Evolutionary conservation across 345 rosid species (phyloP), one percentile per base, ranked within the genome.

Genomic region (Heritiera fomes): DNA sequence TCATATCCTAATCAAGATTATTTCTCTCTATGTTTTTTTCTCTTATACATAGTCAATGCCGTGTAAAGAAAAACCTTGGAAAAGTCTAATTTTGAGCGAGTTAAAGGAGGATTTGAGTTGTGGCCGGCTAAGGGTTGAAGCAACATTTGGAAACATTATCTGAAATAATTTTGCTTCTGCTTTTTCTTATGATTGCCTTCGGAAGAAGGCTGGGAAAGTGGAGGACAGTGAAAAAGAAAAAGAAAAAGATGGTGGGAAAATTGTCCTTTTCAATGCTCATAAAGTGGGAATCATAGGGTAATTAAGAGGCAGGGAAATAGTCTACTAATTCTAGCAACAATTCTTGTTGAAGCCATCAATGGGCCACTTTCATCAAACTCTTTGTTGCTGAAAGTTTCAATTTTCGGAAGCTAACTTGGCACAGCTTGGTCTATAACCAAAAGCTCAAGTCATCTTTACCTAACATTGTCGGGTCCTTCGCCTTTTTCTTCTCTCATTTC

Each of bases 211-310:
- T 28, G 28, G 1, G 14, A 61, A 61, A 45, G 65, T 61, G 65
- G 13, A 61, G 5, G 34, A 59, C 34, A 59, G 14, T 59, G 6
- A 59, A 59, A 0, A 59, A 59, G 30, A 59, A 9, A 5, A 2
- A 17, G 17, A 18, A 8, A 0, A 68, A 43, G 20, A 43, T 69
- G n/a, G 41, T 34, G n/a, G 45, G 34, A 67, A 67, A n/a, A 1
- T 8, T 41, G 52, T 43, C 50, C 5, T n/a, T 46, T 10, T 47
- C 56, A 47, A 46, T 70, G 73, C 40, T 70, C 6, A 23, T 70
- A 46, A 70, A 47, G 73, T 70, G 4, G 58, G 73, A 70, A 46
- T 70, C 73, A 70, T 70, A 52, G 40, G 12, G 41, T 67, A 46
- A 69, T 30, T 5, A 10, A 69, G 73, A n/a, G 53, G 32, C 20